Base-by-base conservation (phyloP, 208 protist genomes). In the Vickermania ingenoplastis region DNA sequence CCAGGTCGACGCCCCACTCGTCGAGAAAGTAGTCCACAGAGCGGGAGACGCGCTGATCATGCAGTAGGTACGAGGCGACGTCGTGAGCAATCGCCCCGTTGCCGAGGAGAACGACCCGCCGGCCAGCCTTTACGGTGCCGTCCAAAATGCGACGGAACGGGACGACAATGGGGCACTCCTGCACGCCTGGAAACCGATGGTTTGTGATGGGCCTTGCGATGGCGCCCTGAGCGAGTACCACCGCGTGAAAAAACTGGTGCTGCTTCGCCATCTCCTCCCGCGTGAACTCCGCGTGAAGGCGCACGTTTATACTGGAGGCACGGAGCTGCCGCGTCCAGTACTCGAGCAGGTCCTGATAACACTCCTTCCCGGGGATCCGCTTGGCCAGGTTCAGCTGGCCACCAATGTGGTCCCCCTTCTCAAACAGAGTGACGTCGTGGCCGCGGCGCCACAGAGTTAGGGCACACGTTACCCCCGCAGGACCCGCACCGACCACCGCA, bases 321-420 rank as follows among this genome's bases (percentile, higher is more conserved):
- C 77, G 83, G 53, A 94, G 63, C 69, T 91, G 79, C 50, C 77
- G 57, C 31, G 77, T 86, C 83, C 92, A 98, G 78, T 97, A 96
- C 57, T 89, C 77, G 7, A 97, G 60, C 45, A 89, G 69, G 29
- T 85, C 83, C 57, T 96, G 82, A 59, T 97, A 98, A 48, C 74
- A 75, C 45, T 97, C 89, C 75, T 98, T 98, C 5, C 95, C 95
- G 2, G 92, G 91, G 0, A 97, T 77, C n/a, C 76, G 60, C 75
- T 96, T 96, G 11, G 95, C 92, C 5, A 96, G 62, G 69, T 98
- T 95, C 48, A 98, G 77, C 76, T 98, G 92, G 0, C 95, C 94
- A 3, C 94, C 94, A 54, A 97, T 91, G 31, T 65, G 53, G 17
- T 61, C 55, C 0, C 56, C 68, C 23, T 74, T 70, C 59, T 97